Percentiles rank a stretch among this genome's conserved stretches.
These are phyloP conservation scores for Xylaria castorea DNA, from an alignment of 495 filamentous ascomycete species.

Conservation along the genomic window DNA sequence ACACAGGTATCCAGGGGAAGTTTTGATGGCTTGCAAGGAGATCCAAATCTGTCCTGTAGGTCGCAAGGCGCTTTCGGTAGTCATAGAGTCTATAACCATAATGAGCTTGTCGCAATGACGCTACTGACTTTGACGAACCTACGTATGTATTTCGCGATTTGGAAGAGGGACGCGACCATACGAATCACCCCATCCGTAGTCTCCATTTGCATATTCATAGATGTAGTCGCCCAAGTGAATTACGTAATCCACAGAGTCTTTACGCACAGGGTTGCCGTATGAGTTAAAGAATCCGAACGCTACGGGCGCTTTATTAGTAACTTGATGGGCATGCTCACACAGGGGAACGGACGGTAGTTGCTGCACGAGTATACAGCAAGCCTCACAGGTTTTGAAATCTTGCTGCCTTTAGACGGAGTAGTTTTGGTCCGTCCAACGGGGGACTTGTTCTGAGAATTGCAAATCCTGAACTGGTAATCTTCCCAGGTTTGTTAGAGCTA, in stretches of 20 bases:
- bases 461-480: slow-evolving; percentile 60
- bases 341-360: slow-evolving; percentile 55
- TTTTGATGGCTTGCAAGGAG: slow-evolving; percentile 58
- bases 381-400: slow-evolving; percentile 48
- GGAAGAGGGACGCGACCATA: slow-evolving; percentile 62
- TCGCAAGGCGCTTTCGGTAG: slow-evolving; percentile 65
- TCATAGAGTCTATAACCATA: slow-evolving; percentile 53
- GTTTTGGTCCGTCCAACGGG: slow-evolving; percentile 62
- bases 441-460: slow-evolving; percentile 50
- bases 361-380: slow-evolving; percentile 61
- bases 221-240: slow-evolving; percentile 72
- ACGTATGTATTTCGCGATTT: slow-evolving; percentile 54
- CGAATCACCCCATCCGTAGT: slow-evolving; percentile 62
- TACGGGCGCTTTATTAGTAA: slow-evolving; percentile 27
- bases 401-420: slow-evolving; percentile 47
- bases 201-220: slow-evolving; percentile 64
- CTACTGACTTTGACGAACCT: slow-evolving; percentile 25
- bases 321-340: slow-evolving; percentile 30
- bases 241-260: slow-evolving; percentile 69
- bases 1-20: slow-evolving; percentile 70
- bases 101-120: not conserved
- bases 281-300: slow-evolving; percentile 67
- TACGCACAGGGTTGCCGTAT: slow-evolving; percentile 68
- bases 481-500: not conserved
- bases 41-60: slow-evolving; percentile 66